Conservation (phyloP, 139 green algal genomes). For the Chlorella sp. region DNA sequence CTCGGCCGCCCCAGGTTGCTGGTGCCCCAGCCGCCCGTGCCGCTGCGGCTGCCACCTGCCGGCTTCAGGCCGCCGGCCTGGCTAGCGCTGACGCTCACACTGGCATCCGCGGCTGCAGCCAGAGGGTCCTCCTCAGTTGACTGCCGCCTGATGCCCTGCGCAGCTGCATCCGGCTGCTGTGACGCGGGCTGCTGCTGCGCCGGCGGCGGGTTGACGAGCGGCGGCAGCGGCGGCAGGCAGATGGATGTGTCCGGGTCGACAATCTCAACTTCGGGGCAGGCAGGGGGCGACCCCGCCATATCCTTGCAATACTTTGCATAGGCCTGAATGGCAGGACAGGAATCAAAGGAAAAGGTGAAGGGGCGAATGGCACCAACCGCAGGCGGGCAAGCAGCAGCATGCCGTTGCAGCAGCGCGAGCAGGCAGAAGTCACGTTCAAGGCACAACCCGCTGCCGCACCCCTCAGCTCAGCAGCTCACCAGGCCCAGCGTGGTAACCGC, state of each 20-base stretch:
- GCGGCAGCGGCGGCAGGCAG: constrained; percentile 20
- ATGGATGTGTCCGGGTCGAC: neutral
- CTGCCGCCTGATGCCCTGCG: neutral
- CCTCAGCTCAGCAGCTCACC: neutral
- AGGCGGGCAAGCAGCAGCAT: neutral
- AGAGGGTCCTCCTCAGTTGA: neutral
- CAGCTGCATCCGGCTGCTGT: neutral
- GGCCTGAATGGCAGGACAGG: constrained; percentile 16
- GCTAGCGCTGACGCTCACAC: neutral
- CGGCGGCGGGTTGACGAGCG: neutral
- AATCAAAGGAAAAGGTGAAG: neutral
- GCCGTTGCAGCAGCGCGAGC: no score
- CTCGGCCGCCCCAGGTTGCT: constrained; percentile 9
- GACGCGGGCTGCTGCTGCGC: neutral
- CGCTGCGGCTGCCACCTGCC: neutral
- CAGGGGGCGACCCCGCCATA: neutral
- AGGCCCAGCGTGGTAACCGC: constrained; percentile 24
- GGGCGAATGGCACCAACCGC: neutral
- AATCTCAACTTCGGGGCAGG: neutral
- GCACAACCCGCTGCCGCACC: neutral
- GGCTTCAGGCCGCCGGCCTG: neutral
- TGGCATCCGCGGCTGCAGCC: neutral
- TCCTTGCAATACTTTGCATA: constrained; percentile 46
- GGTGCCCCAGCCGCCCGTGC: neutral
- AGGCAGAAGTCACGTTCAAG: no score